phyloP scores from a whole-genome alignment of 1,284 basidiomycete species.

The Bondarzewia mesenterica region DNA sequence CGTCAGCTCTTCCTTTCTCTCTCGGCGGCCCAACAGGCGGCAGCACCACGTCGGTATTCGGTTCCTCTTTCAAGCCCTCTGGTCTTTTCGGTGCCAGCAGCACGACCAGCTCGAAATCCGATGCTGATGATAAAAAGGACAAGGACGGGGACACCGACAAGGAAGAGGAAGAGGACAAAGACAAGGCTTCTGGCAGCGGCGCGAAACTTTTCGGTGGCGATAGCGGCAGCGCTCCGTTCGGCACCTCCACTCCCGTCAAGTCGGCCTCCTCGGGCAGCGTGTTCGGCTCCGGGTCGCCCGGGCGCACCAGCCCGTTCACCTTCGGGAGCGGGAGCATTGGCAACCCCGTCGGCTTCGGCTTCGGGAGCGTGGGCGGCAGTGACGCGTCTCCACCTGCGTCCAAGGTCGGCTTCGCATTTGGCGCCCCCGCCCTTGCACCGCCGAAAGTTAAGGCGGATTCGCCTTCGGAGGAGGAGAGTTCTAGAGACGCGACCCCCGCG shows the following conservation, averaged over 20 bases:
- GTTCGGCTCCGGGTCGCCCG: constrained; percentile 7
- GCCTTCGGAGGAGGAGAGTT: background rate
- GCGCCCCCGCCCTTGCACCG: constrained; percentile 3
- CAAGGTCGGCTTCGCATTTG: constrained; percentile 6
- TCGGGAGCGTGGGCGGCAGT: no score
- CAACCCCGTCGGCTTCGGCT: constrained; percentile 4
- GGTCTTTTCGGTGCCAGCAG: constrained; percentile 8
- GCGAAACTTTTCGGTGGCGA: background rate
- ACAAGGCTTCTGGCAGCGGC: no score
- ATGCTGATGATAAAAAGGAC: no score
- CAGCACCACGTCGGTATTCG: background rate
- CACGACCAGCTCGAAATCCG: background rate
- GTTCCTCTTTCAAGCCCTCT: constrained; percentile 1
- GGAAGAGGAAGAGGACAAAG: no score
- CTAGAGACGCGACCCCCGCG: background rate
- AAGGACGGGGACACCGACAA: no score
- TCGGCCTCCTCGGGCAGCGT: constrained; percentile 7
- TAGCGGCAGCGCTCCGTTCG: background rate
- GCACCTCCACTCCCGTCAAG: constrained; percentile 8
- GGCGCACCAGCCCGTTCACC: constrained; percentile 6
- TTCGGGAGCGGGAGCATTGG: constrained; percentile 1
- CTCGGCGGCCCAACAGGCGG: background rate
- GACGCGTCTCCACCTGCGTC: no score
- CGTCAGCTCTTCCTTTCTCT: background rate
- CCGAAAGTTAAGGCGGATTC: constrained; percentile 1